Evolutionary conservation across 2,329 filamentous ascomycete species (phyloP).

Genomic region (Phyllachora maydis): DNA sequence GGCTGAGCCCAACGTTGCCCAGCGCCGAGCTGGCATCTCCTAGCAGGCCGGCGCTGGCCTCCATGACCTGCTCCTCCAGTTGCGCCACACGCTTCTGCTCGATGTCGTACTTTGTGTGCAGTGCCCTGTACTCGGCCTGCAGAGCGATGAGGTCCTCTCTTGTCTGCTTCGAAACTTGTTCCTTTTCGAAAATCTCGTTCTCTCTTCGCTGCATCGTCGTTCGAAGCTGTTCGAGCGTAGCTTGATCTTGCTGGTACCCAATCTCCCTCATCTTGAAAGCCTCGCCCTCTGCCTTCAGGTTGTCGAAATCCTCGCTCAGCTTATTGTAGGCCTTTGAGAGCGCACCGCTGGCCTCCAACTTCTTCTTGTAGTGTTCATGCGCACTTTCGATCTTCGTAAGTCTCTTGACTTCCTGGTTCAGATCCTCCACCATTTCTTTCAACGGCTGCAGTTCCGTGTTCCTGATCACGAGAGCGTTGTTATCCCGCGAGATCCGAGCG

Average conservation of each 20-base stretch:
- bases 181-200: conserved; percentile 17
- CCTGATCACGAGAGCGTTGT: conserved; percentile 21
- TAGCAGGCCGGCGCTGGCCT: conserved; percentile 7
- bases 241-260: conserved; percentile 13
- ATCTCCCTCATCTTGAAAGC: conserved; percentile 11
- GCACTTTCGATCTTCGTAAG: conserved; percentile 15
- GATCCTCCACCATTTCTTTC: conserved; percentile 36
- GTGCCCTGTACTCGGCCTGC: conserved; percentile 6
- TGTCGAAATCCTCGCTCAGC: conserved; percentile 11
- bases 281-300: conserved; percentile 6
- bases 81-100: conserved; percentile 26
- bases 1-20: conserved; percentile 16
- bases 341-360: conserved; percentile 11
- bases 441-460: conserved; percentile 27
- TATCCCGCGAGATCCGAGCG: conserved; percentile 23
- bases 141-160: too few relatives aligned
- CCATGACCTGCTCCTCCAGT: conserved; percentile 35
- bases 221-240: conserved; percentile 8
- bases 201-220: conserved; percentile 8
- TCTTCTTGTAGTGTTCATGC: conserved; percentile 15
- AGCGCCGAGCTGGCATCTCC: conserved; percentile 11
- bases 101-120: conserved; percentile 23
- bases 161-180: conserved; percentile 17
- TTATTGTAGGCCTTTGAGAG: too few relatives aligned
- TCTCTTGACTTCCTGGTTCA: conserved; percentile 27